phyloP scores from a whole-genome alignment of 805 yeast species.

The Candida railenensis region DNA sequence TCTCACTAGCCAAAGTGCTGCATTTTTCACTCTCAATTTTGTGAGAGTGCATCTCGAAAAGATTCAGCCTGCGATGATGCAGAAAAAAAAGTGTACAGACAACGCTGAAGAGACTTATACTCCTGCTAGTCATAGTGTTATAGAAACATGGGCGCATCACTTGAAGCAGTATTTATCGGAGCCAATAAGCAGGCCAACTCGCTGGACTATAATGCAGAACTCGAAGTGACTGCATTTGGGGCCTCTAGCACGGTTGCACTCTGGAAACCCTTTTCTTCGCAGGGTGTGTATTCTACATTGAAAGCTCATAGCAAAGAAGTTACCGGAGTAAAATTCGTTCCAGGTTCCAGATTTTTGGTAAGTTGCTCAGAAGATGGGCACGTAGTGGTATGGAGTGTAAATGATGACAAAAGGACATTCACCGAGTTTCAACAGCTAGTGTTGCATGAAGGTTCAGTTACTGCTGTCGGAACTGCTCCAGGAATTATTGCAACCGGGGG shows the following conservation, averaged over 20 bases:
- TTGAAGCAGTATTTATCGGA: slow-evolving; percentile 66
- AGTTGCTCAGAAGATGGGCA: slow-evolving; percentile 69
- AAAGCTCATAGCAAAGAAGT: slow-evolving; percentile 63
- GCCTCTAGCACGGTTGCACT: slow-evolving; percentile 66
- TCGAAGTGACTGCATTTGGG: slow-evolving; percentile 62
- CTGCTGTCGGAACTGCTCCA: slow-evolving; percentile 43
- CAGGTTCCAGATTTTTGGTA: slow-evolving; percentile 44
- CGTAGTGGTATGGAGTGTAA: slow-evolving; percentile 58
- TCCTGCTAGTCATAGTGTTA: no score
- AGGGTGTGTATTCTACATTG: slow-evolving; percentile 55
- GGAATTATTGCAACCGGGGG: slow-evolving; percentile 57
- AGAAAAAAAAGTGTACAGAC: no score
- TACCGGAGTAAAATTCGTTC: slow-evolving; percentile 60
- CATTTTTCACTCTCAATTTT: no score
- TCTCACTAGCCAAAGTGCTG: no score
- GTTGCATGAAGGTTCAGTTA: slow-evolving; percentile 51
- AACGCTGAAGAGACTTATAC: no score
- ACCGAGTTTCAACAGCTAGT: slow-evolving; percentile 25
- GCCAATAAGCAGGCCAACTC: slow-evolving; percentile 67
- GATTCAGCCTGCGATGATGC: no score
- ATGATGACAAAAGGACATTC: neutral
- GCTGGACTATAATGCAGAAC: slow-evolving; percentile 46
- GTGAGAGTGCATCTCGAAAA: no score
- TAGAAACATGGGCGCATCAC: neutral
- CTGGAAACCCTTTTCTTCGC: slow-evolving; percentile 56